Conservation (phyloP, 2,329 filamentous ascomycete species). For the Talaromyces sp. region DNA sequence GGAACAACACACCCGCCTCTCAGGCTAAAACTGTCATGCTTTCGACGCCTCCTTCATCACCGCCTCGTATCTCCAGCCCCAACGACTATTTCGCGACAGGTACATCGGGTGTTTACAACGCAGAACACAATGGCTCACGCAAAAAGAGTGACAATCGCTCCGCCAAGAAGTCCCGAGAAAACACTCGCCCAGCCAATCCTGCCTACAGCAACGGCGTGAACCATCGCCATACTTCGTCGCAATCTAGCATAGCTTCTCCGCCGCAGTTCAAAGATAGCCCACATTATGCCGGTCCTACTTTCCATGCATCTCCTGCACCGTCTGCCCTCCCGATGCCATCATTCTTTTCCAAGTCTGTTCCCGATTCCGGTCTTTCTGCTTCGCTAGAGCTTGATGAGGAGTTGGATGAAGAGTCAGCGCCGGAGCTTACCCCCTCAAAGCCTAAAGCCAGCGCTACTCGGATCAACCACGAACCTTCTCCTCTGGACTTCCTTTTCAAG, state of each 20-base stretch:
- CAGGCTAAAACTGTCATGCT: conserved; percentile 29
- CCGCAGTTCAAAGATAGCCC: conserved; percentile 35
- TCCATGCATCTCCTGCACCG: conserved; percentile 89
- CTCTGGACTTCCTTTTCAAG: conserved; percentile 85
- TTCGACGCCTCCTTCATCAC: conserved; percentile 37
- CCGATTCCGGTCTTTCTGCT: conserved; percentile 53
- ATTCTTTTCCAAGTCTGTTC: conserved; percentile 74
- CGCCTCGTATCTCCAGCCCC: conserved; percentile 30
- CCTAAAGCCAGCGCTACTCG: conserved; percentile 38
- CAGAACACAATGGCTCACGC: conserved; percentile 28
- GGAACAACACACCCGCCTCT: conserved; percentile 35
- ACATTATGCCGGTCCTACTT: conserved; percentile 83
- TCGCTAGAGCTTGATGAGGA: conserved; percentile 40
- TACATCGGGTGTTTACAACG: conserved; percentile 20
- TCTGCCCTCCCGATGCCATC: conserved; percentile 87
- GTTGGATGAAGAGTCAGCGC: conserved; percentile 28
- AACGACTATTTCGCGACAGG: conserved; percentile 30
- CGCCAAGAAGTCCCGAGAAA: conserved; percentile 35
- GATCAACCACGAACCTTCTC: conserved; percentile 61
- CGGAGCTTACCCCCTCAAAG: conserved; percentile 45
- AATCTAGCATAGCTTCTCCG: conserved; percentile 44
- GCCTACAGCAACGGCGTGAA: conserved; percentile 22
- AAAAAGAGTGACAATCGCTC: conserved; percentile 36
- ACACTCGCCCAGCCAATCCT: conserved; percentile 22
- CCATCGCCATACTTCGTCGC: conserved; percentile 35